Percentiles rank a stretch among this genome's conserved stretches.
These are phyloP conservation scores for Aspergillus cavernicola DNA, from an alignment of 495 filamentous ascomycete species.

Conservation along the genomic window DNA sequence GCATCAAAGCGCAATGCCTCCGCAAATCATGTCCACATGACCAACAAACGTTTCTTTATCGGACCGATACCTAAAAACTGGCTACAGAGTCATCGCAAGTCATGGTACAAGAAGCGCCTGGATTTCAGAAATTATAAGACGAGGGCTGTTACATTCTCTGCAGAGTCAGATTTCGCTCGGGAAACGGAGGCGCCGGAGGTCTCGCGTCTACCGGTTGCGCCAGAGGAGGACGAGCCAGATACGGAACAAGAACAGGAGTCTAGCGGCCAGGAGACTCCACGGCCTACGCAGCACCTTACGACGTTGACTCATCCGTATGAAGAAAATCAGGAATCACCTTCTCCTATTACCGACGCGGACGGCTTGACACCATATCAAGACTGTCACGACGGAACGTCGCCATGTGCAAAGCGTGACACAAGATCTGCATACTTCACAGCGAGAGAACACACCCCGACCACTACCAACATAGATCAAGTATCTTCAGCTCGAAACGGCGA, in stretches of 20 bases:
- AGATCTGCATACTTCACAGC: constrained; percentile 24
- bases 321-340: background rate
- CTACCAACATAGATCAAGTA: background rate
- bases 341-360: background rate
- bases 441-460: constrained; percentile 10
- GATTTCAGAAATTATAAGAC: constrained; percentile 56
- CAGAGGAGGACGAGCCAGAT: constrained; percentile 18
- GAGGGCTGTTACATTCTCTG: constrained; percentile 51
- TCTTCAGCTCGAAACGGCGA: background rate
- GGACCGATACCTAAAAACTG: constrained; percentile 67
- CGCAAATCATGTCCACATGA: constrained; percentile 60
- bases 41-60: constrained; percentile 61
- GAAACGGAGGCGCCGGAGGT: constrained; percentile 17
- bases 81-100: constrained; percentile 61
- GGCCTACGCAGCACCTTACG: background rate
- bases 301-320: constrained; percentile 9
- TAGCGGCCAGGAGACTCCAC: constrained; percentile 2
- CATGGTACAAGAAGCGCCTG: constrained; percentile 57
- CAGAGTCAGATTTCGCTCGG: constrained; percentile 37
- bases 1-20: constrained; percentile 54
- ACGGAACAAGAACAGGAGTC: constrained; percentile 18
- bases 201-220: constrained; percentile 19
- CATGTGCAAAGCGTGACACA: constrained; percentile 17
- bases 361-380: background rate
- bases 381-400: constrained; percentile 14